Conservation (phyloP, 495 filamentous ascomycete genomes). For the Melanomma pulvis-pyrius region DNA sequence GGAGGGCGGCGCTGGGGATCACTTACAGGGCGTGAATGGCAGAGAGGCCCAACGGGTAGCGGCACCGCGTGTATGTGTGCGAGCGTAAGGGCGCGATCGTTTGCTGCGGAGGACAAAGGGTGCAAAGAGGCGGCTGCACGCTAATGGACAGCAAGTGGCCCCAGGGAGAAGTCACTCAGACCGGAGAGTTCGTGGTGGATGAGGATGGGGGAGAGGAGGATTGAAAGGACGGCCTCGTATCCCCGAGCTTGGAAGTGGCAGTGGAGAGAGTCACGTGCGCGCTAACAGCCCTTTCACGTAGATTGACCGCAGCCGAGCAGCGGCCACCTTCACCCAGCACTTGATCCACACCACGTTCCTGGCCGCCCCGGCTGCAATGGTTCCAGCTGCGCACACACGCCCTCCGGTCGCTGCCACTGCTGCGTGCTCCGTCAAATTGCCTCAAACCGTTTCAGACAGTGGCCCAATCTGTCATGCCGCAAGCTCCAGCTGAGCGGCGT, state of each 20-base stretch:
- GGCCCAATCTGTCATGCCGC: constrained; percentile 20
- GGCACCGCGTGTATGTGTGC: constrained; percentile 17
- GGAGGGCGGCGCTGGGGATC: constrained; percentile 13
- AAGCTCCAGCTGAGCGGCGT: constrained; percentile 17
- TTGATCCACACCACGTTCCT: background rate
- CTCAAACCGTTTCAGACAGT: constrained; percentile 37
- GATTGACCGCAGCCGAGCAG: background rate
- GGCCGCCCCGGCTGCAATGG: background rate
- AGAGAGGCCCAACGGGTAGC: constrained; percentile 35
- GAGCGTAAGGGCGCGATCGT: background rate
- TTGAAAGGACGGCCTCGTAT: constrained; percentile 19
- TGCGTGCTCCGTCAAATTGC: constrained; percentile 20
- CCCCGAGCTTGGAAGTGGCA: constrained; percentile 9
- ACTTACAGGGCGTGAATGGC: constrained; percentile 40
- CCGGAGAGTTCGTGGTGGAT: background rate
- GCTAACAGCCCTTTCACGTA: background rate
- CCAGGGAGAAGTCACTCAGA: constrained; percentile 9
- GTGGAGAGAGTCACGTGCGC: background rate
- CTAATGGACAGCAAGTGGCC: constrained; percentile 15
- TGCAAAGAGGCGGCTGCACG: constrained; percentile 30
- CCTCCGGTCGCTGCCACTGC: background rate
- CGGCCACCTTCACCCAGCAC: background rate
- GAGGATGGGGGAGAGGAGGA: constrained; percentile 8
- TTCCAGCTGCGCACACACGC: background rate
- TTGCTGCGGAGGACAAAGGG: constrained; percentile 10